phyloP scores from a whole-genome alignment of 2,329 filamentous ascomycete genomes.

The Colletotrichum sp. region DNA sequence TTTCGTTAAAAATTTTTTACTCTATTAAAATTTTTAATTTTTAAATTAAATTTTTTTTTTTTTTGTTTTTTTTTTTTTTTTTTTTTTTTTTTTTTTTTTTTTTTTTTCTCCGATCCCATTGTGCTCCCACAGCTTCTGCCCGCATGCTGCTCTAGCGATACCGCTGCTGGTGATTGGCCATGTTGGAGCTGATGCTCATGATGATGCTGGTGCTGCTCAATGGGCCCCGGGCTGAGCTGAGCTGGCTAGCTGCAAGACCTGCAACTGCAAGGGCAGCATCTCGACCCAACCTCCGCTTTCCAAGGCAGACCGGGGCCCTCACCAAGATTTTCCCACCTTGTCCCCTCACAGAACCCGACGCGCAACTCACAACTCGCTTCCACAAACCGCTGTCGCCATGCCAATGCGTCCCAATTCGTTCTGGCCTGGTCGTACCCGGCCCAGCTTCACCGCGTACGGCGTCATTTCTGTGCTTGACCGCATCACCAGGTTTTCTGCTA shows the following conservation, averaged over 20 bases:
- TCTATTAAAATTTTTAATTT: too few species aligned
- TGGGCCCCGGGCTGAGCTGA: background rate
- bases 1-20: too few species aligned
- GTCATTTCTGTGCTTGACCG: constrained; percentile 18
- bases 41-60: too few species aligned
- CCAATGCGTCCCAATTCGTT: constrained; percentile 4
- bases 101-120: background rate
- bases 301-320: constrained; percentile 9
- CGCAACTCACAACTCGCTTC: constrained; percentile 4
- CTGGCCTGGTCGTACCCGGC: constrained; percentile 16
- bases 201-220: background rate
- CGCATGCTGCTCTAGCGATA: background rate
- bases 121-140: background rate
- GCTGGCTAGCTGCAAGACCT: background rate
- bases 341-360: background rate
- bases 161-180: background rate
- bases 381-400: constrained; percentile 4
- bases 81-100: constrained; percentile 11
- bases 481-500: background rate
- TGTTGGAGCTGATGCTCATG: background rate
- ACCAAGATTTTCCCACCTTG: constrained; percentile 15
- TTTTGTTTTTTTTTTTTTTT: background rate
- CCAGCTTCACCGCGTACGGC: constrained; percentile 10
- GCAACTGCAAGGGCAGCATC: constrained; percentile 10
- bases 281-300: constrained; percentile 19